Evolutionary conservation across 305 asterid species (phyloP).

Genomic region (Solanum hybrid): DNA sequence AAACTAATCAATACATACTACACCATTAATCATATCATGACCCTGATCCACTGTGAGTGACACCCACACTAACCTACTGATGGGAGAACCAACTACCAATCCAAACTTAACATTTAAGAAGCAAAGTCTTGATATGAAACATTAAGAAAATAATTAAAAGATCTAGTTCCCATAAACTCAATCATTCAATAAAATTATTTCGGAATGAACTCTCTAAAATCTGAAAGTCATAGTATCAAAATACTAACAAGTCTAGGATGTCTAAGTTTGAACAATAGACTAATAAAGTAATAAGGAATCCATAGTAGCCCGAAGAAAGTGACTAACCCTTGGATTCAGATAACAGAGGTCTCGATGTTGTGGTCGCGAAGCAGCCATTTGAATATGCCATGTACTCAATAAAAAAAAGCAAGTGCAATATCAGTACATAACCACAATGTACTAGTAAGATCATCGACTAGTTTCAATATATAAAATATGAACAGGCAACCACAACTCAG

Average conservation of each 20-base stretch:
- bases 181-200: not conserved
- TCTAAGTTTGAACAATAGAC: not conserved
- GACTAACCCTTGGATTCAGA: not conserved
- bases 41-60: not conserved
- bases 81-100: not conserved
- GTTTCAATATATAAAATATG: no score
- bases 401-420: not conserved
- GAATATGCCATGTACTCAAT: not conserved
- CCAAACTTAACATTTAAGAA: not conserved
- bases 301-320: not conserved
- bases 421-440: not conserved
- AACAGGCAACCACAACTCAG: not conserved
- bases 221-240: not conserved
- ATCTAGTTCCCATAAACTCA: not conserved
- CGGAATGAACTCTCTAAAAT: not conserved
- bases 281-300: not conserved
- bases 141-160: not conserved
- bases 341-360: not conserved
- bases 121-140: not conserved
- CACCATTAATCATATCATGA: not conserved
- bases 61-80: not conserved
- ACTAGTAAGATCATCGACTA: no score
- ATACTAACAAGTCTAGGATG: not conserved
- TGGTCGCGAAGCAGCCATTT: not conserved
- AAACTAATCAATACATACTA: no score